Evolutionary conservation across 2,329 filamentous ascomycete species (phyloP).

Genomic region (Stachybotrys elegans): DNA sequence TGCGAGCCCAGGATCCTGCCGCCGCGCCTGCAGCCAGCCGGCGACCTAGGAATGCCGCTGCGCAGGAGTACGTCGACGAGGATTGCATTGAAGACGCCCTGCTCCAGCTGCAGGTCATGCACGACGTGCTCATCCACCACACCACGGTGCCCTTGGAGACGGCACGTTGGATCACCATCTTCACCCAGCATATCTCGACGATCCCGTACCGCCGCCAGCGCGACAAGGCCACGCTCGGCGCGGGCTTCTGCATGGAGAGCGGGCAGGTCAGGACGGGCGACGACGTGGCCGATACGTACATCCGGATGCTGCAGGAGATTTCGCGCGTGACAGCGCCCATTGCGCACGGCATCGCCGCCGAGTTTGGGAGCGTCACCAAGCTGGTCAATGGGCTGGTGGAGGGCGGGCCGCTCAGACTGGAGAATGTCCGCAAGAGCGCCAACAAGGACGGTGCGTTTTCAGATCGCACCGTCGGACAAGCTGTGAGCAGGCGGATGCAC

Average conservation of each 20-base stretch:
- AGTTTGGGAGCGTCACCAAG: constrained; percentile 53
- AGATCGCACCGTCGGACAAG: constrained; percentile 50
- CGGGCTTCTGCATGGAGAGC: constrained; percentile 72
- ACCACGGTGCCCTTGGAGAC: constrained; percentile 56
- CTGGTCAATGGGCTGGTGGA: constrained; percentile 55
- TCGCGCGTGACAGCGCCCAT: constrained; percentile 65
- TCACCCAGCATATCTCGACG: constrained; percentile 75
- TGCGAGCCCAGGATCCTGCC: constrained; percentile 40
- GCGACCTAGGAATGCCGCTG: constrained; percentile 34
- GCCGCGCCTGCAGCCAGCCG: constrained; percentile 17
- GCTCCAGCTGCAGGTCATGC: constrained; percentile 62
- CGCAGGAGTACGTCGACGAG: constrained; percentile 54
- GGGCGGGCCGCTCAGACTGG: constrained; percentile 56
- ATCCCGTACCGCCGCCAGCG: constrained; percentile 62
- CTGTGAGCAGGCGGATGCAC: constrained; percentile 53
- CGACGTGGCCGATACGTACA: constrained; percentile 60
- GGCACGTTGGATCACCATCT: constrained; percentile 65
- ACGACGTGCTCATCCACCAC: constrained; percentile 66
- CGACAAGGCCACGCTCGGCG: constrained; percentile 44
- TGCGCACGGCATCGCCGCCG: constrained; percentile 61
- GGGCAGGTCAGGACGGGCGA: constrained; percentile 71
- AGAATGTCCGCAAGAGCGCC: constrained; percentile 52
- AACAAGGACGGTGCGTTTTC: constrained; percentile 53
- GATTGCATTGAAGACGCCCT: constrained; percentile 67
- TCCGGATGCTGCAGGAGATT: constrained; percentile 69